Percentiles rank a stretch among this genome's conserved stretches.
These are phyloP conservation scores for Kernera saxatilis DNA, from an alignment of 345 rosid species.

Conservation along the genomic window DNA sequence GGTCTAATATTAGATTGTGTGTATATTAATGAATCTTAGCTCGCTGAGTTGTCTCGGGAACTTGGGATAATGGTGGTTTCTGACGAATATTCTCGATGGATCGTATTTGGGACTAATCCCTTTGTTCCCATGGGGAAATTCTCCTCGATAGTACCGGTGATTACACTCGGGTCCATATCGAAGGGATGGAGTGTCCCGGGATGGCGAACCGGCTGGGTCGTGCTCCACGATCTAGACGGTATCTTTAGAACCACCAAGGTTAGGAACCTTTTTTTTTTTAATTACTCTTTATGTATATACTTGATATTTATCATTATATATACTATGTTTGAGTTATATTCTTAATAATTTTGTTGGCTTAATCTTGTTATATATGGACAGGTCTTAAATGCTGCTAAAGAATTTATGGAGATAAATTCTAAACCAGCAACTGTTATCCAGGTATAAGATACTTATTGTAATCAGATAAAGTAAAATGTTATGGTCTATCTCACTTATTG, in stretches of 20 bases:
- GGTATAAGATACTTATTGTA: constrained; percentile 20
- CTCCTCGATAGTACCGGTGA: constrained; percentile 44
- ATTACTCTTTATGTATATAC: not conserved
- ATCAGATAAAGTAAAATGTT: not conserved
- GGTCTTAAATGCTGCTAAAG: constrained; percentile 36
- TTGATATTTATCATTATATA: not conserved
- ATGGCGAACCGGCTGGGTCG: constrained; percentile 60
- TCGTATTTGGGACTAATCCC: constrained; percentile 36
- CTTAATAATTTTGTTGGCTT: not conserved
- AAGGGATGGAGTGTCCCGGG: constrained; percentile 59
- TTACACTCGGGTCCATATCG: constrained; percentile 50
- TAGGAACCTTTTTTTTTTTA: not conserved
- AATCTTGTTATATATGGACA: constrained; percentile 1
- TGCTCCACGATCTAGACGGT: constrained; percentile 33
- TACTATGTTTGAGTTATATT: not conserved
- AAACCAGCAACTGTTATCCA: constrained; percentile 47
- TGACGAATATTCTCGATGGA: constrained; percentile 47
- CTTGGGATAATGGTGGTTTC: constrained; percentile 46
- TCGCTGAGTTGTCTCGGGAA: constrained; percentile 43
- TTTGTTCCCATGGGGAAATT: constrained; percentile 48
- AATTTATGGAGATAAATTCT: constrained; percentile 25
- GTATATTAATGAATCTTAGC: constrained; percentile 17
- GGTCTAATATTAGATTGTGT: not conserved
- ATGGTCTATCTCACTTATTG: too few species aligned
- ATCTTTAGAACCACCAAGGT: constrained; percentile 34